phyloP scores from a whole-genome alignment of 78 protist species.

The Monosiga brevicollis region DNA sequence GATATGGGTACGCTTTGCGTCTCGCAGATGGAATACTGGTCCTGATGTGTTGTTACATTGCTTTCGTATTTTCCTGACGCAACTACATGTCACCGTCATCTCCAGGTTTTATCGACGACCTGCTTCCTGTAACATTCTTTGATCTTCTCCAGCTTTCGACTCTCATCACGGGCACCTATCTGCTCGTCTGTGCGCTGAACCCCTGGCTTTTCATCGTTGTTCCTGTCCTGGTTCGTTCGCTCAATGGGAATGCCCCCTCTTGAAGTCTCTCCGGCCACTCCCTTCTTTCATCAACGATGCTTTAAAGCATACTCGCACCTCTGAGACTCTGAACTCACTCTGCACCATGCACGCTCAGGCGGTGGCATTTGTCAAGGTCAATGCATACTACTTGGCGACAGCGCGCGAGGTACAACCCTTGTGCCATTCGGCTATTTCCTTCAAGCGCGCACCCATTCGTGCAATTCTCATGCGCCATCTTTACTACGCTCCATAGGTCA shows the following conservation, averaged over 20 bases:
- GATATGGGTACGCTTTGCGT: neutral
- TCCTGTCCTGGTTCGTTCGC: neutral
- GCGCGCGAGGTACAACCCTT: neutral
- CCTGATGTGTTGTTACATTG: neutral
- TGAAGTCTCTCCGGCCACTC: too few species aligned
- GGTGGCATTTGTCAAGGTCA: neutral
- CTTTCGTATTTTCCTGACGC: neutral
- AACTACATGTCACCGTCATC: constrained; percentile 6
- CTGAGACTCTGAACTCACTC: neutral
- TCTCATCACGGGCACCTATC: neutral
- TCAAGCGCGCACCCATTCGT: neutral
- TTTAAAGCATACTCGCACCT: too few species aligned
- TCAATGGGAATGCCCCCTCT: too few species aligned
- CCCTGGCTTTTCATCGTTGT: neutral
- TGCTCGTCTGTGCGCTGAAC: too few species aligned
- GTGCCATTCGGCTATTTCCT: neutral
- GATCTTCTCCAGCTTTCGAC: constrained; percentile 7
- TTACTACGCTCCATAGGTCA: too few species aligned
- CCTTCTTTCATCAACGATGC: too few species aligned
- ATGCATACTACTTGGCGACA: neutral
- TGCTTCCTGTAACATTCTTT: constrained; percentile 8
- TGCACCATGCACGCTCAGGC: neutral
- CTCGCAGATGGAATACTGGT: neutral
- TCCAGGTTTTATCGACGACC: constrained; percentile 13
- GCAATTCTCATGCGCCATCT: neutral